Conservation (phyloP, 345 rosid genomes). For the Bruguiera parviflora region DNA sequence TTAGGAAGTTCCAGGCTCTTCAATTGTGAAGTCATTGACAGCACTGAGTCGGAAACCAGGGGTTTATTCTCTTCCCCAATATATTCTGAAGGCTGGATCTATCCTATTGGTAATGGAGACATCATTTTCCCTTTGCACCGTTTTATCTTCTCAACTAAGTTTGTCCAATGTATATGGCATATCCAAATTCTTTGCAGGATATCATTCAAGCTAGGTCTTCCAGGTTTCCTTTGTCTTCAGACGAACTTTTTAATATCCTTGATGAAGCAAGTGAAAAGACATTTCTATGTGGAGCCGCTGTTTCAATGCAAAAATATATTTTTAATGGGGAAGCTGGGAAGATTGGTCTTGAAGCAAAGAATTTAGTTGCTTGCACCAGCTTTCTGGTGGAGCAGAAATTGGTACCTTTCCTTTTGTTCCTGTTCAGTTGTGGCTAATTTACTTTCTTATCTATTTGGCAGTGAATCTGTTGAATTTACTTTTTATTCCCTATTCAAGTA, state of each 20-base stretch:
- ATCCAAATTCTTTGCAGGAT: conserved; percentile 50
- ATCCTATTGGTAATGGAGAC: conserved; percentile 61
- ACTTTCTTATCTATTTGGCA: not conserved
- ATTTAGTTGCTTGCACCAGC: conserved; percentile 79
- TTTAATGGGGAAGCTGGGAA: conserved; percentile 85
- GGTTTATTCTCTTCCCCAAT: conserved; percentile 62
- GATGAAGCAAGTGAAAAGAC: conserved; percentile 97
- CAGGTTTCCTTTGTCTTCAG: conserved; percentile 71
- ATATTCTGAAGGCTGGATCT: conserved; percentile 76
- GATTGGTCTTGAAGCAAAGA: conserved; percentile 76
- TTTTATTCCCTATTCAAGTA: not conserved
- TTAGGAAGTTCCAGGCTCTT: conserved; percentile 70
- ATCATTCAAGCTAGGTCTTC: conserved; percentile 63
- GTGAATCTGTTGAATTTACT: not conserved
- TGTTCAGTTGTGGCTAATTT: conserved; percentile 1
- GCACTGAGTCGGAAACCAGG: conserved; percentile 64
- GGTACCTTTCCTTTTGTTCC: conserved; percentile 40
- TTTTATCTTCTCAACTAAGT: conserved; percentile 9
- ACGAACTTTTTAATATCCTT: conserved; percentile 70
- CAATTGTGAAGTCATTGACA: conserved; percentile 55
- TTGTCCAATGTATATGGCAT: conserved; percentile 1
- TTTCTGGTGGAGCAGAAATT: conserved; percentile 81
- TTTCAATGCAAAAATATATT: conserved; percentile 75
- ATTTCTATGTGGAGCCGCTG: conserved; percentile 65
- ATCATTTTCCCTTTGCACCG: conserved; percentile 6